Evolutionary conservation across 1,284 basidiomycete genomes (phyloP).

Genomic region (Leccinum pachyderme): DNA sequence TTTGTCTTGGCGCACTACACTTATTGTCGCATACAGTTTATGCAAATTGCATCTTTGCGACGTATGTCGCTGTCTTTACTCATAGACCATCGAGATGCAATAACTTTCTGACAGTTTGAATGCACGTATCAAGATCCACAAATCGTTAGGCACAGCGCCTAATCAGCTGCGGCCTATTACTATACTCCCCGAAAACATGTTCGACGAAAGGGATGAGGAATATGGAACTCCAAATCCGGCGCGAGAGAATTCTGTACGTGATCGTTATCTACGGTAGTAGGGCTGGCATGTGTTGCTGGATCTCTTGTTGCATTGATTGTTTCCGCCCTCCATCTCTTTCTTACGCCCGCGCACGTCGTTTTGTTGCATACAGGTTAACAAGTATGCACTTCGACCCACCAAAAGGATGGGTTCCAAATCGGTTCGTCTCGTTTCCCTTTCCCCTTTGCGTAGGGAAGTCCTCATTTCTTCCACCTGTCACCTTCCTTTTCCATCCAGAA

Average conservation of each 20-base stretch:
- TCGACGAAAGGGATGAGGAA: background rate
- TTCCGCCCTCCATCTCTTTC: background rate
- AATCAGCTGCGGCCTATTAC: slow-evolving; percentile 2
- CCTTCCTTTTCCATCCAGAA: background rate
- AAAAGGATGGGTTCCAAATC: background rate
- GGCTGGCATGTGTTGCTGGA: background rate
- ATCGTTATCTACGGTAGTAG: background rate
- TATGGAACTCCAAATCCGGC: background rate
- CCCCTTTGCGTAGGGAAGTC: background rate
- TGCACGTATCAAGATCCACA: slow-evolving; percentile 14
- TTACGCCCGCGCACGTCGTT: background rate
- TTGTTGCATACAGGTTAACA: background rate
- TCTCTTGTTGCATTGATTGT: background rate
- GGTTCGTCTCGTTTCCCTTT: slow-evolving; percentile 12
- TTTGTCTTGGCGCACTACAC: background rate
- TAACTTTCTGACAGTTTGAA: slow-evolving; percentile 17
- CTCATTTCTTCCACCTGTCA: background rate
- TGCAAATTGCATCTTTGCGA: slow-evolving; percentile 28
- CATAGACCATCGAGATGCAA: background rate
- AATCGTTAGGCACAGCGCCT: background rate
- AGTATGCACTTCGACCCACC: background rate
- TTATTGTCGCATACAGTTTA: slow-evolving; percentile 15
- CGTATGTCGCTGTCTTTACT: slow-evolving; percentile 10
- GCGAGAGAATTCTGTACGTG: slow-evolving; percentile 7
- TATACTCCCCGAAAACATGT: background rate